These are phyloP conservation scores for Eimeria acervulina DNA, from an alignment of 169 alveolate genomes.

Conservation along the genomic window DNA sequence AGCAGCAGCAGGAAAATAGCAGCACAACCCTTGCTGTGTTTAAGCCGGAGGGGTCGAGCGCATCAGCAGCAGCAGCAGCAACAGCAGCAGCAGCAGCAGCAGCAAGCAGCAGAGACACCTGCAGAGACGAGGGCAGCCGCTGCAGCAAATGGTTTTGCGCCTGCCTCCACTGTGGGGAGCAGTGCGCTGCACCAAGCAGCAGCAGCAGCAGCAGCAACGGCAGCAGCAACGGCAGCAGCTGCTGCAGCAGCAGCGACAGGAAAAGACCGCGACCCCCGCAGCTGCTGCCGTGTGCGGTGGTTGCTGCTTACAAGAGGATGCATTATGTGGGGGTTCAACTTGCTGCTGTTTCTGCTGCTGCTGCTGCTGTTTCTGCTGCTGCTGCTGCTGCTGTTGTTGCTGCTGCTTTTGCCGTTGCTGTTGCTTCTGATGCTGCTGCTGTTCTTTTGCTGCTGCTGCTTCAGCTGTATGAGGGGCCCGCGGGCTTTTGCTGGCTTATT, in stretches of 20 bases:
- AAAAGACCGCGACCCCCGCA: conserved; percentile 9
- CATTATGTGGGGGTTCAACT: background rate
- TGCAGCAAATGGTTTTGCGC: background rate
- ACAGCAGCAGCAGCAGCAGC: no score
- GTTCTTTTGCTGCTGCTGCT: background rate
- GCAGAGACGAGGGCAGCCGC: background rate
- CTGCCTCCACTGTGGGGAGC: conserved; percentile 41
- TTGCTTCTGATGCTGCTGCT: background rate
- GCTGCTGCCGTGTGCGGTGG: conserved; percentile 55
- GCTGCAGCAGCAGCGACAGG: conserved; percentile 57
- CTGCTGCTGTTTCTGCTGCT: conserved; percentile 64
- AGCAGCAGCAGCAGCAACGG: background rate
- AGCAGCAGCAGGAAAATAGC: background rate
- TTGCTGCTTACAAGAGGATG: conserved; percentile 32
- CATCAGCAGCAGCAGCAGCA: no score
- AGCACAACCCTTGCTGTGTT: no score
- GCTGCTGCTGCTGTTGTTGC: conserved; percentile 28
- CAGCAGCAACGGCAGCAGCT: background rate
- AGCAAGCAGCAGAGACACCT: no score
- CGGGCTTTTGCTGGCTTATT: no score
- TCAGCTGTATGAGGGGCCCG: background rate
- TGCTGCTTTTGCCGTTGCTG: conserved; percentile 7
- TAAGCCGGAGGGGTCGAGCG: no score
- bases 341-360: background rate
- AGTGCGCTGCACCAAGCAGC: no score